Conservation (phyloP, 805 yeast species). For the Ogataea paradorogensis region DNA sequence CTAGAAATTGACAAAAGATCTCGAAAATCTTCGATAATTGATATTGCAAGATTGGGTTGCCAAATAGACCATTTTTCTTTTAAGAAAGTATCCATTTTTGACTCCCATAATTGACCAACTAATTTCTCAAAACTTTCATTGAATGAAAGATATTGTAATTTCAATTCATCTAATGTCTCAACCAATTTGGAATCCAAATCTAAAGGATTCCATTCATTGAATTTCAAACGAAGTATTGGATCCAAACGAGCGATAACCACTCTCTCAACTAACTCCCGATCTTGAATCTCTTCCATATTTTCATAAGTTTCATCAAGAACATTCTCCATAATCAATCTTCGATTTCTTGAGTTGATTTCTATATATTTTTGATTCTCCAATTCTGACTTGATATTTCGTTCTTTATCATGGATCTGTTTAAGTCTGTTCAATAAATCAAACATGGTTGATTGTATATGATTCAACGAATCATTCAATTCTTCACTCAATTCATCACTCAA, state of each 20-base stretch:
- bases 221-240: slow-evolving; percentile 17
- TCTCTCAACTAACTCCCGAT: slow-evolving; percentile 10
- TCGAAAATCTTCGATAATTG: slow-evolving; percentile 35
- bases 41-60: slow-evolving; percentile 39
- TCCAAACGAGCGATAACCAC: slow-evolving; percentile 21
- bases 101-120: slow-evolving; percentile 36
- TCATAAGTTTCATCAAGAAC: slow-evolving; percentile 4
- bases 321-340: slow-evolving; percentile 4
- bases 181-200: neutral
- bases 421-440: slow-evolving; percentile 13
- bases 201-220: slow-evolving; percentile 34
- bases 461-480: slow-evolving; percentile 16
- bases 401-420: slow-evolving; percentile 10
- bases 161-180: slow-evolving; percentile 20
- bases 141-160: slow-evolving; percentile 1
- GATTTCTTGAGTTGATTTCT: neutral
- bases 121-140: slow-evolving; percentile 32
- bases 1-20: slow-evolving; percentile 32
- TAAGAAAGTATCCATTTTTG: slow-evolving; percentile 30
- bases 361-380: slow-evolving; percentile 10
- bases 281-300: slow-evolving; percentile 7
- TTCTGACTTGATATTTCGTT: slow-evolving; percentile 16
- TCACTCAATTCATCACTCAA: slow-evolving; percentile 5
- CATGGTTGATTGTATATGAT: slow-evolving; percentile 15
- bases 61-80: slow-evolving; percentile 36